These are phyloP conservation scores for Hyphopichia burtonii DNA, from an alignment of 1,139 yeast species.

Conservation along the genomic window DNA sequence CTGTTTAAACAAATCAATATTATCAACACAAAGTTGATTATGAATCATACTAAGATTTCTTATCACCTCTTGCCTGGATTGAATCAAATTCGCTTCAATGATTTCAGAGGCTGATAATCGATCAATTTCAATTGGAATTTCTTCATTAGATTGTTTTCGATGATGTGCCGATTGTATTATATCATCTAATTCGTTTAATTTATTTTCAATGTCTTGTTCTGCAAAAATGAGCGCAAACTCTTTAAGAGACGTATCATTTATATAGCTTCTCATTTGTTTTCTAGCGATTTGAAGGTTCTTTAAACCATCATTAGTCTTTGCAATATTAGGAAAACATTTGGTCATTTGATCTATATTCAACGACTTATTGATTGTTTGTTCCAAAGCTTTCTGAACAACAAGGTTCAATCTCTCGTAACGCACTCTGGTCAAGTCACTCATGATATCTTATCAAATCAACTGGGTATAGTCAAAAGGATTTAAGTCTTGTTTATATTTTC, in stretches of 20 bases:
- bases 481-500: background rate
- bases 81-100: slow-evolving; percentile 31
- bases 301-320: slow-evolving; percentile 49
- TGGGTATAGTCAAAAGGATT: background rate
- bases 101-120: slow-evolving; percentile 32
- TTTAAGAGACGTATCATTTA: slow-evolving; percentile 54
- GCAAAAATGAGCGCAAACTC: slow-evolving; percentile 68
- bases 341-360: slow-evolving; percentile 59
- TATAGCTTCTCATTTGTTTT: slow-evolving; percentile 58
- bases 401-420: slow-evolving; percentile 54
- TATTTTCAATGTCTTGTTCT: slow-evolving; percentile 58
- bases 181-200: slow-evolving; percentile 65
- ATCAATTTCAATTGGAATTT: slow-evolving; percentile 29
- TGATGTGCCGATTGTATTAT: slow-evolving; percentile 54
- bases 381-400: slow-evolving; percentile 65
- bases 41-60: slow-evolving; percentile 35
- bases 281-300: slow-evolving; percentile 56
- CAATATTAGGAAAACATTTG: slow-evolving; percentile 66
- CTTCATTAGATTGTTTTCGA: slow-evolving; percentile 19
- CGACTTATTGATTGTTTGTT: slow-evolving; percentile 59
- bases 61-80: slow-evolving; percentile 22
- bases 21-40: slow-evolving; percentile 37
- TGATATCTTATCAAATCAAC: too few relatives aligned
- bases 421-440: slow-evolving; percentile 28
- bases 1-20: slow-evolving; percentile 27